Evolutionary conservation across 108 stramenopile genomes (phyloP).

Genomic region (Mayamaea pseudoterrestris): DNA sequence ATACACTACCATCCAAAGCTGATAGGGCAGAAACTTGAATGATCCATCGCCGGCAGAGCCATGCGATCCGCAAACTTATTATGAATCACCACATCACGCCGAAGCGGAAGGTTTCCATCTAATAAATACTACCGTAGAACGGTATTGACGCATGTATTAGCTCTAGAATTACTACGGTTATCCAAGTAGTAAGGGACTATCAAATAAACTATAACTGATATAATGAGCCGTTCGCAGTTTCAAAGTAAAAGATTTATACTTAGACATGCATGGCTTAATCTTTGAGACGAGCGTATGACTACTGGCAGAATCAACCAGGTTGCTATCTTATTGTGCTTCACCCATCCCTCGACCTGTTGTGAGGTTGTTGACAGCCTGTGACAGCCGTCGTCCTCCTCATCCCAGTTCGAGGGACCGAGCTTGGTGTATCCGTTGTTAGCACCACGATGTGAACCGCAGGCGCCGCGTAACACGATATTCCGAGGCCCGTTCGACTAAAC

Average conservation of each 20-base stretch:
- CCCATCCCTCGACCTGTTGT: no score
- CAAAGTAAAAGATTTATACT: conserved; percentile 90
- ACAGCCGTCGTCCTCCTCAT: no score
- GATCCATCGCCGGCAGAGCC: conserved; percentile 78
- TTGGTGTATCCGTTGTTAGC: no score
- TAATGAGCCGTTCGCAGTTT: conserved; percentile 98
- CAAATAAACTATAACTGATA: conserved; percentile 99
- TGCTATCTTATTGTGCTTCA: no score
- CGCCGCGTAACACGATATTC: no score
- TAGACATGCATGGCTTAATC: conserved; percentile 99
- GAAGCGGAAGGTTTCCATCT: conserved; percentile 91
- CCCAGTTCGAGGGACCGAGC: no score
- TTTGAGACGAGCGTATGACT: conserved; percentile 99
- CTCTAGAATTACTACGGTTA: conserved; percentile 98
- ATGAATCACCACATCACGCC: conserved; percentile 90
- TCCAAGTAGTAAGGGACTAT: conserved; percentile 97
- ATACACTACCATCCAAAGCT: conserved; percentile 95
- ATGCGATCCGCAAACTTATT: conserved; percentile 89
- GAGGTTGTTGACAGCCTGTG: no score
- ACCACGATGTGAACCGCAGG: no score
- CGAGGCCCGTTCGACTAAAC: no score
- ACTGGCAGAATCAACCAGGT: conserved; percentile 99
- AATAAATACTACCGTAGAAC: conserved; percentile 89
- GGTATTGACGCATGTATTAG: conserved; percentile 93
- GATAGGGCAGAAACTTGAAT: conserved; percentile 97